Conservation (phyloP, 345 rosid species). For the Pelargonium nanum region DNA sequence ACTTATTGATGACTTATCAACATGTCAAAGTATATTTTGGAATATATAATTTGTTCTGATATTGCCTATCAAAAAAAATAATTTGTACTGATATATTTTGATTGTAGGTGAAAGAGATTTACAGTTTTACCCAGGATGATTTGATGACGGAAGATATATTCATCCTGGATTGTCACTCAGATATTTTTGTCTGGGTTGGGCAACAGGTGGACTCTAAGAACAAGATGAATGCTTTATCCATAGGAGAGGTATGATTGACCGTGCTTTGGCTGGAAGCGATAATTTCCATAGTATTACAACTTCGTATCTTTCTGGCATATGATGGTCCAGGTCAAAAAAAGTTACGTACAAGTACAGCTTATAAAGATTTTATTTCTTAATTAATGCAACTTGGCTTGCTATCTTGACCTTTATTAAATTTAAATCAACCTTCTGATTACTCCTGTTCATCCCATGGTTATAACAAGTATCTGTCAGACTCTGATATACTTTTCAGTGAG, state of each 20-base stretch:
- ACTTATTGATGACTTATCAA: neutral
- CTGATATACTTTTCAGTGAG: too few species aligned
- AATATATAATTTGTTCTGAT: neutral
- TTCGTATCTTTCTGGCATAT: neutral
- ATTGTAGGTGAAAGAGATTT: conserved; percentile 75
- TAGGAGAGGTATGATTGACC: conserved; percentile 82
- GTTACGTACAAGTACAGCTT: neutral
- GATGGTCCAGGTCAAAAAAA: neutral
- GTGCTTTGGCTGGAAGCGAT: too few species aligned
- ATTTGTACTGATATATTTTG: too few species aligned
- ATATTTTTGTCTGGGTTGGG: conserved; percentile 90
- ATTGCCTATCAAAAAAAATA: too few species aligned
- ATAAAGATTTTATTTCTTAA: too few species aligned
- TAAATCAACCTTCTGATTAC: too few species aligned
- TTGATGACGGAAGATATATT: conserved; percentile 97
- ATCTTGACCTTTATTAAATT: neutral
- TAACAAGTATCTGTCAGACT: too few species aligned
- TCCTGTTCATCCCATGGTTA: too few species aligned
- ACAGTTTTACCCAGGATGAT: conserved; percentile 88
- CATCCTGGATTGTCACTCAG: conserved; percentile 79
- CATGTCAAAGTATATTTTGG: neutral
- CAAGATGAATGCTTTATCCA: conserved; percentile 50
- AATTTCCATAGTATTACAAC: too few species aligned
- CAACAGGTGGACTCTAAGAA: conserved; percentile 74
- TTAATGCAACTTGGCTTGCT: too few species aligned